phyloP scores from a whole-genome alignment of 345 rosid genomes.

The Syzygium aromaticum region DNA sequence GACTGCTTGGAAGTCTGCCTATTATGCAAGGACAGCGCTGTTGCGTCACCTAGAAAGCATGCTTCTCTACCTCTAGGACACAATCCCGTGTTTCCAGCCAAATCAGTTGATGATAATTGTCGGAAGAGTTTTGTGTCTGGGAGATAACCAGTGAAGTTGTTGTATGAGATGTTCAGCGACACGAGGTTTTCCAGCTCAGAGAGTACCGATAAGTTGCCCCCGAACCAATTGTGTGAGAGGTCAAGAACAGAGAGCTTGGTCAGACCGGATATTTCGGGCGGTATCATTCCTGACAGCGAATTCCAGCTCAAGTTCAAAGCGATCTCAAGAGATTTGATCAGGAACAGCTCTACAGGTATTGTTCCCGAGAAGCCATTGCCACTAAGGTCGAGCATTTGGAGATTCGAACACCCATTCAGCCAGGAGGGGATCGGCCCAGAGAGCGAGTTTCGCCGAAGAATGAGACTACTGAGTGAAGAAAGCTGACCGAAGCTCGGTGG shows the following conservation, averaged over 20 bases:
- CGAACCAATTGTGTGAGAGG: slow-evolving; percentile 56
- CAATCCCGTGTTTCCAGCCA: slow-evolving; percentile 49
- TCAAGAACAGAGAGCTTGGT: slow-evolving; percentile 54
- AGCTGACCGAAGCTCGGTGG: slow-evolving; percentile 49
- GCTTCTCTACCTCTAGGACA: slow-evolving; percentile 46
- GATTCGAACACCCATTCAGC: slow-evolving; percentile 47
- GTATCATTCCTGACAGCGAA: slow-evolving; percentile 45
- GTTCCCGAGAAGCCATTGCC: slow-evolving; percentile 46
- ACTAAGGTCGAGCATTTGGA: slow-evolving; percentile 72
- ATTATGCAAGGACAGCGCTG: slow-evolving; percentile 7
- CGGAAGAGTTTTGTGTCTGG: slow-evolving; percentile 63
- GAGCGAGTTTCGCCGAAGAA: slow-evolving; percentile 37
- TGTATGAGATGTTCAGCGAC: slow-evolving; percentile 69
- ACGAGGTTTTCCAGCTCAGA: slow-evolving; percentile 54
- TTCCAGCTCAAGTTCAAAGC: slow-evolving; percentile 72
- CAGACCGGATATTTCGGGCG: slow-evolving; percentile 40
- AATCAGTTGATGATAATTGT: slow-evolving; percentile 39
- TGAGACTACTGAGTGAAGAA: slow-evolving; percentile 44
- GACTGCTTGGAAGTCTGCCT: slow-evolving; percentile 20
- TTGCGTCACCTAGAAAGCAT: slow-evolving; percentile 40
- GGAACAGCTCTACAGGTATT: slow-evolving; percentile 45
- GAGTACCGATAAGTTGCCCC: slow-evolving; percentile 43
- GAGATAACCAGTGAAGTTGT: slow-evolving; percentile 69
- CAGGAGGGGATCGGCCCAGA: slow-evolving; percentile 45
- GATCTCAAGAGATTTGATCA: slow-evolving; percentile 56